Conservation (phyloP, 2,329 filamentous ascomycete species). For the Colletotrichum gigasporum region DNA sequence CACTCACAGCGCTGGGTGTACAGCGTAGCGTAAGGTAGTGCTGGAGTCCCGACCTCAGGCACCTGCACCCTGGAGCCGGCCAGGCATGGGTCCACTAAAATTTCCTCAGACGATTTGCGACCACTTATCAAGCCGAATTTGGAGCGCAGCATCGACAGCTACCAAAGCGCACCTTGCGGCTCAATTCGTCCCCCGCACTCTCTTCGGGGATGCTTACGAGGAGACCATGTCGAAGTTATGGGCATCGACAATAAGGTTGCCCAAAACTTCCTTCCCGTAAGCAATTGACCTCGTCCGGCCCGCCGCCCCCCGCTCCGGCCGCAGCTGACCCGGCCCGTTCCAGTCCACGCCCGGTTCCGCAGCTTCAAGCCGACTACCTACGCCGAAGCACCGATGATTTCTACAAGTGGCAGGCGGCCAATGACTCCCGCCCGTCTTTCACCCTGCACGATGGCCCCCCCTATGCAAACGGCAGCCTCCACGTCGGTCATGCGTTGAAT, state of each 20-base stretch:
- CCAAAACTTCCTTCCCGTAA: slow-evolving; percentile 78
- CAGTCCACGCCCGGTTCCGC: slow-evolving; percentile 62
- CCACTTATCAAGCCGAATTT: not conserved
- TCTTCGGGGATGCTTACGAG: slow-evolving; percentile 29
- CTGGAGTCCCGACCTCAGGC: slow-evolving; percentile 16
- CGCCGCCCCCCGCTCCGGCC: slow-evolving; percentile 33
- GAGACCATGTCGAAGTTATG: slow-evolving; percentile 66
- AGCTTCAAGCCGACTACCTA: slow-evolving; percentile 68
- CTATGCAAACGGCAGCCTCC: slow-evolving; percentile 92
- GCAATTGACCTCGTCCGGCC: slow-evolving; percentile 35
- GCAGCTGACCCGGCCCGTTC: slow-evolving; percentile 19
- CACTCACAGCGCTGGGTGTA: not conserved
- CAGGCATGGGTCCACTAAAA: not conserved
- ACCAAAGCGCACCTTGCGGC: not conserved
- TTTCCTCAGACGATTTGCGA: not conserved
- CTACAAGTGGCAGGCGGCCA: slow-evolving; percentile 83
- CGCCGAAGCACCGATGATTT: slow-evolving; percentile 85
- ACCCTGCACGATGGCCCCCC: slow-evolving; percentile 94
- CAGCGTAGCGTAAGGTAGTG: no score
- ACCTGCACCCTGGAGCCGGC: no score
- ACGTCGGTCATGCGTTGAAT: slow-evolving; percentile 94
- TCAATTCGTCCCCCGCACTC: not conserved
- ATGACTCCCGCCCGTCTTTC: slow-evolving; percentile 70
- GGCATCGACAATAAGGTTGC: slow-evolving; percentile 79
- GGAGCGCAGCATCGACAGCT: not conserved